Evolutionary conservation across 2,329 filamentous ascomycete species (phyloP).

Genomic region (Pseudopithomyces chartarum): DNA sequence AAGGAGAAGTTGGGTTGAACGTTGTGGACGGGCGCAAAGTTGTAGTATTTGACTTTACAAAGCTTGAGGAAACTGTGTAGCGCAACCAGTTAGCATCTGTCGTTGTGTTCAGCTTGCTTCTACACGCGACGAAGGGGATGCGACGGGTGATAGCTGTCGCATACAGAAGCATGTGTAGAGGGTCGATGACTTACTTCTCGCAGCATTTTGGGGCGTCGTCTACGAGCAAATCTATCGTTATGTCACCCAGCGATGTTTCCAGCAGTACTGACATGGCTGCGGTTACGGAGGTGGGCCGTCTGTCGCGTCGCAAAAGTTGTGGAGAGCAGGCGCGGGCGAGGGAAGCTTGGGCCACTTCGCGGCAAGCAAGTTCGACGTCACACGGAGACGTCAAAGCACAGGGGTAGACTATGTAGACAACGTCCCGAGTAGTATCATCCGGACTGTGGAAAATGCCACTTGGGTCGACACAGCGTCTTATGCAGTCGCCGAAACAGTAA

Average conservation of each 20-base stretch:
- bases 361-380: conserved; percentile 4
- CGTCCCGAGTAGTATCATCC: background rate
- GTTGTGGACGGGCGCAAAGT: conserved; percentile 89
- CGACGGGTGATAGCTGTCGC: conserved; percentile 23
- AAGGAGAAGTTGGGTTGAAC: conserved; percentile 96
- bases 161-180: conserved; percentile 6
- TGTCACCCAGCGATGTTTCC: conserved; percentile 90
- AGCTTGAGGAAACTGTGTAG: conserved; percentile 86
- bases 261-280: conserved; percentile 83
- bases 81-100: conserved; percentile 57
- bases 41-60: conserved; percentile 99
- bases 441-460: too few relatives aligned
- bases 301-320: conserved; percentile 28
- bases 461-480: background rate
- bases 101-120: conserved; percentile 57
- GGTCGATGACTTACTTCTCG: conserved; percentile 75
- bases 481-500: background rate
- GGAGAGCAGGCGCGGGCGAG: conserved; percentile 3
- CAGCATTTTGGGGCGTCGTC: conserved; percentile 90
- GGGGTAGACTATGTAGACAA: background rate
- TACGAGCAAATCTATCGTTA: conserved; percentile 90
- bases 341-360: conserved; percentile 4
- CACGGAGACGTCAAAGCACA: background rate
- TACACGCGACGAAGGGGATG: conserved; percentile 29
- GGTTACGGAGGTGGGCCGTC: background rate